Base-by-base conservation (phyloP, 257 asterid genomes). In the Vinca minor region DNA sequence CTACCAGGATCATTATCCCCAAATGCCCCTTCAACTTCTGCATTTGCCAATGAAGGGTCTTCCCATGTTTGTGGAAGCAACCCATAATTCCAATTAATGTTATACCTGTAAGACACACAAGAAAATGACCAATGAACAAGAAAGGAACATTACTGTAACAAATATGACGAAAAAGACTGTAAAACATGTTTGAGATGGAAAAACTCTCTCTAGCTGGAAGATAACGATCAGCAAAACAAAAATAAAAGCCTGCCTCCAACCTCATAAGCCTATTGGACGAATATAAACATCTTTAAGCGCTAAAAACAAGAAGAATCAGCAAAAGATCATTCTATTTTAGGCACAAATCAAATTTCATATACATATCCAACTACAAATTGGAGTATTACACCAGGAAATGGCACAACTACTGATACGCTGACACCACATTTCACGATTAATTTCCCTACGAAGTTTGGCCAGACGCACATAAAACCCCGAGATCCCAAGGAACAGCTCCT, bases 51-150 rank as follows among this genome's bases (percentile, higher is more conserved):
- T 56, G 94, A 79, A 67, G 97, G 99, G 68, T 93, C 97, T 81
- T 93, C 99, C 97, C 99, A 89, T 64, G 99, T 93, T 80, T 89
- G 99, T 41, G 97, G 97, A 79, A 93, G 96, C 82, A 93, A 73
- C 62, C 99, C 99, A 73, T 89, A 93, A 79, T 93, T 93, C 99
- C 99, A 93, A 76, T 93, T 85, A 59, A 93, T 89, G 73, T 93
- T 93, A 77, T 85, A 89, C 66, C 99, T 93, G 81, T 41, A 56
- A 14, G 65, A 48, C 52, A 63, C 53, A 70, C 25, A 66, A 54
- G 36, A 59, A n/a, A 54, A 42, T 26, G 23, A 34, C 14, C 25
- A 66, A 63, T 38, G 68, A 53, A 11, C 50, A 45, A 13, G 14
- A 60, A 61, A 56, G 72, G 25, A 68, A 57, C 29, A 61, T 3